Base-by-base conservation (phyloP, 2,329 filamentous ascomycete species). In the Blumeria graminis region DNA sequence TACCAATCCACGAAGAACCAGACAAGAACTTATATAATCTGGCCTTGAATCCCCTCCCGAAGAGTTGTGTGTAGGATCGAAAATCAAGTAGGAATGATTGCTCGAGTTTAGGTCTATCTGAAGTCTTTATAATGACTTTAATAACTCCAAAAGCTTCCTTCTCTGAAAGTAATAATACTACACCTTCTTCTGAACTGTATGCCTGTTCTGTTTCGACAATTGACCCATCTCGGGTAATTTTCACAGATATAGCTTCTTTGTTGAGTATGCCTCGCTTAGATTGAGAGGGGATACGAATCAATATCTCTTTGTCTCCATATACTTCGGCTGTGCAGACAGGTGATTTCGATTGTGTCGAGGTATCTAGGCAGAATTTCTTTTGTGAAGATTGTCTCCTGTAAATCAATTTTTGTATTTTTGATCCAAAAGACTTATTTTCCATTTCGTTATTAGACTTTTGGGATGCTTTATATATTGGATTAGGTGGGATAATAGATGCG, bases 81-180 rank as follows among this genome's bases (percentile, higher is more conserved):
- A 82, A 79, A 64, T 80, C 74, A 34, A 82, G 68, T 41, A 74
- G 72, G 64, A 81, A 77, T 0, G 74, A 75, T 67, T 81, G 77
- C 62, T 76, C 76, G 60, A 81, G 71, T 65, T 73, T 76, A 28
- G 80, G 80, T 59, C 75, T 76, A 56, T 72, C 76, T 13, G 71
- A 76, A 0, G 78, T 78, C 56, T 74, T 70, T 38, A 83, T 71
- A 1, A 74, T 73, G 48, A 83, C 70, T 56, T 76, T 76, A 55
- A 82, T 66, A 39, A 76, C 65, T 35, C 79, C 80, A 58, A 77
- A 68, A 6, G 77, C 75, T 58, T 82, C 77, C 32, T 71, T 71
- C 33, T 68, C 69, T 3, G 72, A 69, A 33, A 81, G 70, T 58
- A 74, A 71, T n/a, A 68, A 59, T 18, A 67, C 61, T 55, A 67